Evolutionary conservation across 2,329 filamentous ascomycete genomes (phyloP).

Genomic region (Juglanconis sp.): DNA sequence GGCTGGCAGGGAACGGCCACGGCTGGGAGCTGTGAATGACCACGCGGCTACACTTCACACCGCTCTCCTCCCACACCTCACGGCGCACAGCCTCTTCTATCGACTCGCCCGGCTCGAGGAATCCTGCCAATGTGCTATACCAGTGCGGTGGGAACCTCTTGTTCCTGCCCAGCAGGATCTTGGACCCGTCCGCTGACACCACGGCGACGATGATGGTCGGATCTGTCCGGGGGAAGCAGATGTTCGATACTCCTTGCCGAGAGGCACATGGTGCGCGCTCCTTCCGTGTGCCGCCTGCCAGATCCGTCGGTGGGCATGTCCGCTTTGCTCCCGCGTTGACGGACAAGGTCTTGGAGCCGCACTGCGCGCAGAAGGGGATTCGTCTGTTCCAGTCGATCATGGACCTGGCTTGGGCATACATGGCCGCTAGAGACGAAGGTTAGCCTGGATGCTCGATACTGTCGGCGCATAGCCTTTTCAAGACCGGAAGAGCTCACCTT

Average conservation of each 20-base stretch:
- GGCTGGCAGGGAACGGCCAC: slow-evolving; percentile 80
- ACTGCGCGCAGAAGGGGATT: slow-evolving; percentile 88
- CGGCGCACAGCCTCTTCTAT: slow-evolving; percentile 80
- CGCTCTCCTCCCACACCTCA: slow-evolving; percentile 84
- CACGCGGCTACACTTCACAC: slow-evolving; percentile 72
- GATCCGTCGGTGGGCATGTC: slow-evolving; percentile 70
- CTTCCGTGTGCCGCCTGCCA: slow-evolving; percentile 42
- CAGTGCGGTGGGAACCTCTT: slow-evolving; percentile 79
- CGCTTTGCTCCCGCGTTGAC: slow-evolving; percentile 79
- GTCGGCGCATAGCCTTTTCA: neutral
- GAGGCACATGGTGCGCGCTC: slow-evolving; percentile 73
- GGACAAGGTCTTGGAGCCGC: slow-evolving; percentile 77
- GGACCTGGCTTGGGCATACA: slow-evolving; percentile 85
- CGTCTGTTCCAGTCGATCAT: slow-evolving; percentile 92
- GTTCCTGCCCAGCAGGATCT: slow-evolving; percentile 78
- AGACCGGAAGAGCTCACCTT: slow-evolving; percentile 37
- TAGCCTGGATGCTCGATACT: slow-evolving; percentile 3
- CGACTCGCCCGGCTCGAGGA: slow-evolving; percentile 81
- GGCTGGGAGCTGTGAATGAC: slow-evolving; percentile 81
- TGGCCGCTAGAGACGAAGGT: slow-evolving; percentile 59
- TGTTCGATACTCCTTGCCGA: slow-evolving; percentile 80
- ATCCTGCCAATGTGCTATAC: slow-evolving; percentile 87
- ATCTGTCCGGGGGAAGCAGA: slow-evolving; percentile 88
- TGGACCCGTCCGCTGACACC: slow-evolving; percentile 73
- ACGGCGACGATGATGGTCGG: slow-evolving; percentile 95